Evolutionary conservation across 208 protist species (phyloP).

Genomic region (Trypanosoma boissoni): DNA sequence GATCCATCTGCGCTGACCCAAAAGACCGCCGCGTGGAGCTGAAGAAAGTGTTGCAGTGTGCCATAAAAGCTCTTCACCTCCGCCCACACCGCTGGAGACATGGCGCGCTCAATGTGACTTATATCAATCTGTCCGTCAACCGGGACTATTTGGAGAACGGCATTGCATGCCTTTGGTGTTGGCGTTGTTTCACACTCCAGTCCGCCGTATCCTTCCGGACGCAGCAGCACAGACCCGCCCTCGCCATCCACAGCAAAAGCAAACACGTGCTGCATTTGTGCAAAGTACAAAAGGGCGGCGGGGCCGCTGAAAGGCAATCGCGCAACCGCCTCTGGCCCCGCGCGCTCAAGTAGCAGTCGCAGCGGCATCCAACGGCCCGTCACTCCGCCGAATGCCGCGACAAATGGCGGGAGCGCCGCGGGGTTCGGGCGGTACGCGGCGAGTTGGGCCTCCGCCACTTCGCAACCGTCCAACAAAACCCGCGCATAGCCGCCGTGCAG

Average conservation of each 20-base stretch:
- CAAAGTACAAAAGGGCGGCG: constrained; percentile 80
- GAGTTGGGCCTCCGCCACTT: constrained; percentile 55
- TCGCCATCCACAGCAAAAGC: constrained; percentile 62
- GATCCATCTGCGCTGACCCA: constrained; percentile 49
- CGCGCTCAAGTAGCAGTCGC: constrained; percentile 54
- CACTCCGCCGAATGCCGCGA: constrained; percentile 54
- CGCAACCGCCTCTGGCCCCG: constrained; percentile 38
- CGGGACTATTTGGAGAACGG: constrained; percentile 49
- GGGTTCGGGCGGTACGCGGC: constrained; percentile 46
- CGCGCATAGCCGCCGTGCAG: constrained; percentile 73
- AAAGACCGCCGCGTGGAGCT: constrained; percentile 69
- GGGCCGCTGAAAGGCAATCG: constrained; percentile 61
- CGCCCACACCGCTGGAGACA: constrained; percentile 29
- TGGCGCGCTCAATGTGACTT: constrained; percentile 22
- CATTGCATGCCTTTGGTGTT: constrained; percentile 60
- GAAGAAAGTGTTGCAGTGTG: constrained; percentile 46
- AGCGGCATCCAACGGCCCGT: constrained; percentile 81
- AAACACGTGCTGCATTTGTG: constrained; percentile 91
- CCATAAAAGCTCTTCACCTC: constrained; percentile 70
- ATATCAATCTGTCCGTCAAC: constrained; percentile 56
- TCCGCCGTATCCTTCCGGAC: constrained; percentile 48
- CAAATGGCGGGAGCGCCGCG: constrained; percentile 35
- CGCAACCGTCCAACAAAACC: constrained; percentile 55
- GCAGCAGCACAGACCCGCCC: constrained; percentile 63
- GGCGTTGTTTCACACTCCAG: constrained; percentile 70